phyloP scores from a whole-genome alignment of 2,329 filamentous ascomycete genomes.

The Fusarium guadeloupense region DNA sequence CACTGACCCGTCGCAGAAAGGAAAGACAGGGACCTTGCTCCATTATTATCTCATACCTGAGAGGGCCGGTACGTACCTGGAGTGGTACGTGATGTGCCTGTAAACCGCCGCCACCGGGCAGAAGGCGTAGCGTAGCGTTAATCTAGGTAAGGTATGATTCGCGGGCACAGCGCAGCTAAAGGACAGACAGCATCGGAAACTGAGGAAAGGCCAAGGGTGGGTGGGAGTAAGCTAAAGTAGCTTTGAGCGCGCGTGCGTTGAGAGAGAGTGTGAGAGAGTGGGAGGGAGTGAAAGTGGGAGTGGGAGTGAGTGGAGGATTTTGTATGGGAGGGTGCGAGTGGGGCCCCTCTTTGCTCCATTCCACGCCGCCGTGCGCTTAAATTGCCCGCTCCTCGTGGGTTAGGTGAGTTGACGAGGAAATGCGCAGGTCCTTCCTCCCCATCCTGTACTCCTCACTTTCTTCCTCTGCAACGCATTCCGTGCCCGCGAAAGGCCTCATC shows the following conservation, averaged over 20 bases:
- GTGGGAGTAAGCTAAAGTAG: constrained; percentile 4
- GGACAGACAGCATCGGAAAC: constrained; percentile 24
- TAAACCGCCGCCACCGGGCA: constrained; percentile 22
- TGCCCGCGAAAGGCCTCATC: constrained; percentile 46
- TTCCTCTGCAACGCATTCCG: constrained; percentile 49
- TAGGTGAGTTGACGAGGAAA: constrained; percentile 54
- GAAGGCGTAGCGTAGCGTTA: neutral
- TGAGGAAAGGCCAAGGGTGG: too few species aligned
- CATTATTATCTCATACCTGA: constrained; percentile 40
- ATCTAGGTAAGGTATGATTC: constrained; percentile 29
- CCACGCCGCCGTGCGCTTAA: constrained; percentile 45
- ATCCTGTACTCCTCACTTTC: constrained; percentile 51
- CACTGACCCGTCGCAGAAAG: constrained; percentile 31
- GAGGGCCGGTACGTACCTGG: constrained; percentile 29
- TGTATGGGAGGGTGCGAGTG: constrained; percentile 21
- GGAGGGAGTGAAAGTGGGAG: neutral
- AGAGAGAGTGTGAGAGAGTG: neutral
- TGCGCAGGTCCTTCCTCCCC: constrained; percentile 53
- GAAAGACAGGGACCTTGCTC: constrained; percentile 33
- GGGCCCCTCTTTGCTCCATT: constrained; percentile 37
- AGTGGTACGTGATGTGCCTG: constrained; percentile 25
- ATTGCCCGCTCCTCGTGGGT: constrained; percentile 54
- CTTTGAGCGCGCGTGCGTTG: constrained; percentile 26
- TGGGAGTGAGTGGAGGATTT: neutral
- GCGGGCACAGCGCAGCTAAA: constrained; percentile 2